Conservation (phyloP, 345 rosid species). For the Trapa incisa region DNA sequence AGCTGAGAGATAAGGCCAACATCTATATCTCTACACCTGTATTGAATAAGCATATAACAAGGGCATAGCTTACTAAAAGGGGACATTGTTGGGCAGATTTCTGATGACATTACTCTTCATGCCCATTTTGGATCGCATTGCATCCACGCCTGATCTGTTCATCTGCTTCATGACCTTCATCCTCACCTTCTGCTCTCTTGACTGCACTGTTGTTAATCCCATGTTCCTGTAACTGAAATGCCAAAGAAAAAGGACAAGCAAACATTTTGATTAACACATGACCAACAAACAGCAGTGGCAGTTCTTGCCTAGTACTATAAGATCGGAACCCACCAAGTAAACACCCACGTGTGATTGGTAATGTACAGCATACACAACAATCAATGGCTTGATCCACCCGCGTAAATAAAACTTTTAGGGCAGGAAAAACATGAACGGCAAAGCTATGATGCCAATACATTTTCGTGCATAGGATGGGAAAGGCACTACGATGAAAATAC, state of each 20-base stretch:
- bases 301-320: not conserved
- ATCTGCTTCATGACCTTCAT: slow-evolving; percentile 65
- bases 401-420: not conserved
- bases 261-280: not conserved
- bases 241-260: not conserved
- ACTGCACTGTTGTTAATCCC: slow-evolving; percentile 40
- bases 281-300: not conserved
- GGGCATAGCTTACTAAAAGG: too few species aligned
- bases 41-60: too few species aligned
- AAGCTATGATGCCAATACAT: not conserved
- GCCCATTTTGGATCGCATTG: slow-evolving; percentile 62
- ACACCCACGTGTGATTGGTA: not conserved
- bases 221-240: slow-evolving; percentile 65
- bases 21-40: too few species aligned
- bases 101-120: slow-evolving; percentile 72
- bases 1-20: too few species aligned
- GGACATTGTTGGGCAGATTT: slow-evolving; percentile 40
- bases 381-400: not conserved
- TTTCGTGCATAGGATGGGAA: not conserved
- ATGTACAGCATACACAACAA: not conserved
- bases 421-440: too few species aligned
- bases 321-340: not conserved
- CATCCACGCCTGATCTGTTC: slow-evolving; percentile 52
- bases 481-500: slow-evolving; percentile 17
- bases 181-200: slow-evolving; percentile 16